Conservation (phyloP, 768 basidiomycete genomes). For the Tylopilus plumbeoviolaceoides region DNA sequence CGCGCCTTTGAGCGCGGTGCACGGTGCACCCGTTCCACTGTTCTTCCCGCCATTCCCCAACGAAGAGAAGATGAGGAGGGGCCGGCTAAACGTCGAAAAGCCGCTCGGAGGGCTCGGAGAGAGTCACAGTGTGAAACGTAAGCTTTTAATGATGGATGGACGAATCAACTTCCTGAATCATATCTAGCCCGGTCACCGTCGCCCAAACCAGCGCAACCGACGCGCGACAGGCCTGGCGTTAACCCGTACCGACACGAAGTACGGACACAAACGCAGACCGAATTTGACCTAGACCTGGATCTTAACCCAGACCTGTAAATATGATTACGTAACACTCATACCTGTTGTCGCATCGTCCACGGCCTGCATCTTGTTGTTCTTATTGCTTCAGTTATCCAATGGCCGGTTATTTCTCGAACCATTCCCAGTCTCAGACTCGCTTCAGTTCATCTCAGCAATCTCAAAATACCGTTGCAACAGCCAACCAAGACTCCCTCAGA, state of each 20-base stretch:
- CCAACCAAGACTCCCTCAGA: constrained; percentile 28
- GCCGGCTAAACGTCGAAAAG: constrained; percentile 74
- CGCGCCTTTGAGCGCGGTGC: constrained; percentile 38
- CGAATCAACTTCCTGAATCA: constrained; percentile 1
- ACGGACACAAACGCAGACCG: constrained; percentile 53
- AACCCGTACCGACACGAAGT: constrained; percentile 73
- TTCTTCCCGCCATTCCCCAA: constrained; percentile 92
- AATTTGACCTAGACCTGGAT: constrained; percentile 80
- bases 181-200: constrained; percentile 58
- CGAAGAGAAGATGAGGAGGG: constrained; percentile 87
- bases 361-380: not conserved
- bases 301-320: constrained; percentile 62
- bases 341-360: not conserved
- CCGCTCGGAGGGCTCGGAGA: constrained; percentile 77
- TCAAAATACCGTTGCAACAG: constrained; percentile 4
- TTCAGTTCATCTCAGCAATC: constrained; percentile 52
- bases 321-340: not conserved
- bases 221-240: constrained; percentile 47
- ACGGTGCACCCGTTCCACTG: constrained; percentile 69
- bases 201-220: constrained; percentile 46
- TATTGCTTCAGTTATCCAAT: constrained; percentile 36
- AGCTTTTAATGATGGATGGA: constrained; percentile 19
- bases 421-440: constrained; percentile 61
- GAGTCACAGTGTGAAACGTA: constrained; percentile 77
- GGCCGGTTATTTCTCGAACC: constrained; percentile 82